These are phyloP conservation scores for Quercus gilva DNA, from an alignment of 306 rosid genomes.

Conservation along the genomic window DNA sequence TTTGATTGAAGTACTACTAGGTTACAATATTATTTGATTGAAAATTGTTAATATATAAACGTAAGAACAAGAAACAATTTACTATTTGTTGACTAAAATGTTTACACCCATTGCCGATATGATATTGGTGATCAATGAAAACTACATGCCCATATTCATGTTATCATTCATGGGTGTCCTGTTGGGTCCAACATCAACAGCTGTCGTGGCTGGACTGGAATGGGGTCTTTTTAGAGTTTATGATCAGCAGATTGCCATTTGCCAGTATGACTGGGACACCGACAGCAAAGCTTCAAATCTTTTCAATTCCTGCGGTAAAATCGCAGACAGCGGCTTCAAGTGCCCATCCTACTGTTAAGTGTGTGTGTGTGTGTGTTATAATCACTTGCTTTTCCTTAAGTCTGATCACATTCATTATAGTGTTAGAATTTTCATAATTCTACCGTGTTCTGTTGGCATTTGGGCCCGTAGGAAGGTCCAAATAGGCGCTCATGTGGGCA, in stretches of 20 bases:
- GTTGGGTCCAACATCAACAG: conserved; percentile 21
- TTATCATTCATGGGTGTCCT: neutral
- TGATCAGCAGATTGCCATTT: neutral
- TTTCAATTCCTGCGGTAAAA: neutral
- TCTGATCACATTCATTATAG: too few species aligned
- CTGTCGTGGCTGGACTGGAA: conserved; percentile 22
- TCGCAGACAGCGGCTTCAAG: neutral
- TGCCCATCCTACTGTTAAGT: neutral
- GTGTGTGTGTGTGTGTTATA: too few species aligned
- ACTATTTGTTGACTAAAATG: neutral
- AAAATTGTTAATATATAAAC: too few species aligned
- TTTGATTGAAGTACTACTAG: too few species aligned
- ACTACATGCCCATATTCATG: neutral
- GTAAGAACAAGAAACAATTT: neutral
- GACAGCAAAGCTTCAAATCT: neutral
- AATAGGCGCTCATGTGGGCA: too few species aligned
- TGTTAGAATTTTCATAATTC: too few species aligned
- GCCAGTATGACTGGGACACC: conserved; percentile 9
- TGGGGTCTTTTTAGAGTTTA: neutral
- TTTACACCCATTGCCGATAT: neutral
- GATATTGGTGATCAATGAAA: neutral
- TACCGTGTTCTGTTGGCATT: too few species aligned
- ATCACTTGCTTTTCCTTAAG: too few species aligned
- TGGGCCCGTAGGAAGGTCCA: too few species aligned
- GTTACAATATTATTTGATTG: too few species aligned